Evolutionary conservation across 441 rosid genomes (phyloP), one percentile per base, ranked within the genome.

Genomic region (Erodium trifolium): DNA sequence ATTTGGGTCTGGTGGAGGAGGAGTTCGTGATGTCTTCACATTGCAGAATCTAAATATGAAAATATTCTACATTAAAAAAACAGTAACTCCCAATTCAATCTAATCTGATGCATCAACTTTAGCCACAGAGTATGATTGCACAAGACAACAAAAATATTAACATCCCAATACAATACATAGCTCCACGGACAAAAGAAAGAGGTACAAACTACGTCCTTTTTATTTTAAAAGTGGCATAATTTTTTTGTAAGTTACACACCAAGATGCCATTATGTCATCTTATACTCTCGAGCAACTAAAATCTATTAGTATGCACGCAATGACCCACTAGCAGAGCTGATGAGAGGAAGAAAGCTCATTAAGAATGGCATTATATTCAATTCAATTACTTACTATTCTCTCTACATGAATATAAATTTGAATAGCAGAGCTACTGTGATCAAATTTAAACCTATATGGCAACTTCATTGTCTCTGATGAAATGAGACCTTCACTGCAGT

Each of bases 1-100:
- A 66, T 88, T 81, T 0, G 95, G 95, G 71, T 89, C 97, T 0
- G 99, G 96, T 2, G 95, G 92, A 12, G 99, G 97, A 19, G 97
- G 98, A n/a, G 93, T 83, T 3, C 96, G 88, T 7, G 98, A 94
- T 11, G 98, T 92, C 86, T 92, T 94, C 70, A 94, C 98, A 81
- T 92, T 94, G 72, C 97, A 92, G 71, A 94, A 92, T 83, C 98
- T 94, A 53, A 27, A 63, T 53, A 53, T 45, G 2, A 53, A n/a
- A 53, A 53, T 14, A 16, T 53, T 14, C 6, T 3, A 14, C 60
- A 14, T 53, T 53, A 53, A 4, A 53, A 53, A 53, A n/a, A n/a
- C 51, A 9, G 18, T n/a, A 53, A 5, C 63, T 4, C 51, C 19
- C 55, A 29, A 27, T n/a, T 23, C 63, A 68, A 51, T 41, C 65